These are phyloP conservation scores for Tuber melanosporum DNA, from an alignment of 495 filamentous ascomycete species.

Conservation along the genomic window DNA sequence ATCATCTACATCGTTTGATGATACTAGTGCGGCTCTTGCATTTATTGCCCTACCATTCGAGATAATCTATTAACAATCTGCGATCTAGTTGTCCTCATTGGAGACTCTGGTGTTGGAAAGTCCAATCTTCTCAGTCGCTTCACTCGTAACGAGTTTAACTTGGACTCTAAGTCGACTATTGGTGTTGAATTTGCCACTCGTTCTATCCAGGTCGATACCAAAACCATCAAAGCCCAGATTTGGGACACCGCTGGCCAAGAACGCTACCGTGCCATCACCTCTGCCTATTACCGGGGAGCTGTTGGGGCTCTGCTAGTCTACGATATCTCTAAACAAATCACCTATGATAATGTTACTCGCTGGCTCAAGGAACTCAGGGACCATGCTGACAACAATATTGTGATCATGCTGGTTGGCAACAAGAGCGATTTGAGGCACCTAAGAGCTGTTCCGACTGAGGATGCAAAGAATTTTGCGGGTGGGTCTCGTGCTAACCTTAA, in stretches of 20 bases:
- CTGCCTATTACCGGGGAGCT: conserved; percentile 95
- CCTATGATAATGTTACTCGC: conserved; percentile 96
- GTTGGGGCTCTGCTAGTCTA: conserved; percentile 97
- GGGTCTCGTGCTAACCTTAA: conserved; percentile 20
- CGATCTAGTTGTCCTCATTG: conserved; percentile 84
- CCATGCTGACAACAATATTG: conserved; percentile 98
- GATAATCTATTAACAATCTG: conserved; percentile 42
- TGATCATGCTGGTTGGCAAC: conserved; percentile 99
- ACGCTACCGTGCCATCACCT: conserved; percentile 97
- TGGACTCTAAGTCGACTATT: conserved; percentile 99
- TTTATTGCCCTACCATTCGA: conserved; percentile 2
- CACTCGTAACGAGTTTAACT: conserved; percentile 99
- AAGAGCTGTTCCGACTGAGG: conserved; percentile 94
- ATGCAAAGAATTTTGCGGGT: conserved; percentile 98
- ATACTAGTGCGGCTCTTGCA: conserved; percentile 8
- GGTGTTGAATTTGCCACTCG: conserved; percentile 98
- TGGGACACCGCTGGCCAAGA: conserved; percentile 99
- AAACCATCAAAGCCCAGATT: conserved; percentile 99
- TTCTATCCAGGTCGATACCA: conserved; percentile 97
- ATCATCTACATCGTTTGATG: conserved; percentile 14
- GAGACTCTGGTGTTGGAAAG: conserved; percentile 98
- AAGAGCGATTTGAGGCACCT: conserved; percentile 99
- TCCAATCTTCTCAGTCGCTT: conserved; percentile 99
- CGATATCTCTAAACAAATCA: conserved; percentile 99
- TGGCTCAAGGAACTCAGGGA: conserved; percentile 99